A percentile compares a stretch with the other conserved stretches of the same genome.
phyloP scores from a whole-genome alignment of 2,329 filamentous ascomycete genomes.

The Cordyceps farinosa region DNA sequence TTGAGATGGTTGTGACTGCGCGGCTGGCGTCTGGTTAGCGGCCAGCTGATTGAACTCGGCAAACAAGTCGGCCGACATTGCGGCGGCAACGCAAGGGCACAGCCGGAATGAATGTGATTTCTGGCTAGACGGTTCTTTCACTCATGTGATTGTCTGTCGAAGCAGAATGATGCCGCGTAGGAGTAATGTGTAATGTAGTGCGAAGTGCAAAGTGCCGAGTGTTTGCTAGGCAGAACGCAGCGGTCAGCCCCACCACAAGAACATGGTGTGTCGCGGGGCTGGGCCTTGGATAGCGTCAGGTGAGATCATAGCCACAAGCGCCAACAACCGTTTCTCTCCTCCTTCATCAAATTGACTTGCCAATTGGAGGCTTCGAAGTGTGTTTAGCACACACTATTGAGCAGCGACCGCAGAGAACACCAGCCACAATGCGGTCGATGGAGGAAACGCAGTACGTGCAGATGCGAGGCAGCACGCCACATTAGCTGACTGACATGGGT shows the following conservation, averaged over 20 bases:
- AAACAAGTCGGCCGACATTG: slow-evolving; percentile 19
- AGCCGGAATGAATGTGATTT: too few relatives aligned
- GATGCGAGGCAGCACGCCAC: slow-evolving; percentile 12
- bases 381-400: too few relatives aligned
- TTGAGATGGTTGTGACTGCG: slow-evolving; percentile 19
- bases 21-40: slow-evolving; percentile 19
- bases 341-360: not conserved
- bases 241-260: slow-evolving; percentile 10
- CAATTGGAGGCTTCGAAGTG: not conserved
- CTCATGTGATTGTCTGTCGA: not conserved
- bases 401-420: not conserved
- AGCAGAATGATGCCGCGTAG: not conserved
- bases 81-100: too few relatives aligned
- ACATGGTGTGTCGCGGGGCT: slow-evolving; percentile 8
- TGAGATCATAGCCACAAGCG: slow-evolving; percentile 1
- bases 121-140: not conserved
- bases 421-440: slow-evolving; percentile 33
- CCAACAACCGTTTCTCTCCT: not conserved
- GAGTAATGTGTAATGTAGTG: not conserved
- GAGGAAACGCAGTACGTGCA: slow-evolving; percentile 37
- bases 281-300: slow-evolving; percentile 8
- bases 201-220: not conserved
- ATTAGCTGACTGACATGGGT: slow-evolving; percentile 23
- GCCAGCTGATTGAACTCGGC: slow-evolving; percentile 17
- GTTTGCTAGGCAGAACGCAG: not conserved